Evolutionary conservation across 1,284 basidiomycete species (phyloP).

Genomic region (Malassezia cuniculi): DNA sequence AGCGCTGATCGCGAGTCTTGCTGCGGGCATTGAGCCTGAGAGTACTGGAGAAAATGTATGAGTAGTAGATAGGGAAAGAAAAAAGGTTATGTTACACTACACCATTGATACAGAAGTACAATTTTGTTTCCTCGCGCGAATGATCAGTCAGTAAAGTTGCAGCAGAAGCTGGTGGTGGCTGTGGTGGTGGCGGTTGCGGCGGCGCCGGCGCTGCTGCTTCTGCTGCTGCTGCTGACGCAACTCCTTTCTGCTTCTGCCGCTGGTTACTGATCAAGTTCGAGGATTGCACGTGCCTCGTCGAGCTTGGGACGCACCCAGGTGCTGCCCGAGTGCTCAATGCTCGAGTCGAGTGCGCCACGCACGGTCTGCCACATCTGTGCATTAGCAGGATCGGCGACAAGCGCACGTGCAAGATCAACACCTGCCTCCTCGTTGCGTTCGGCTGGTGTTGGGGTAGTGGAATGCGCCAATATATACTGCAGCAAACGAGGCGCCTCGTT

Average conservation of each 20-base stretch:
- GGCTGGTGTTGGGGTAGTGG: constrained; percentile 18
- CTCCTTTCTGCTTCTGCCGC: too few species aligned
- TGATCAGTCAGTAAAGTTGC: too few species aligned
- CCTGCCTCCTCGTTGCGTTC: constrained; percentile 29
- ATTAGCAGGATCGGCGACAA: constrained; percentile 13
- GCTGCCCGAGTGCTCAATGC: constrained; percentile 32
- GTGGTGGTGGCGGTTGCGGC: too few species aligned
- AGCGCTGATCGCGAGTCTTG: constrained; percentile 26
- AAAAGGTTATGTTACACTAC: too few species aligned
- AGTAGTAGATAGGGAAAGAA: too few species aligned
- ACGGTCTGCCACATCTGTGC: constrained; percentile 11
- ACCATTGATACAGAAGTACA: too few species aligned
- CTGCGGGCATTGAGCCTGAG: constrained; percentile 7
- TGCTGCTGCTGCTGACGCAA: too few species aligned
- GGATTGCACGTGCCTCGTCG: constrained; percentile 27
- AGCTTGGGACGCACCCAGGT: constrained; percentile 37
- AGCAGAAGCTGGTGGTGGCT: too few species aligned
- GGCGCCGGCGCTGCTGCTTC: too few species aligned
- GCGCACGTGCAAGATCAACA: constrained; percentile 20
- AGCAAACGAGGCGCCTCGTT: constrained; percentile 24
- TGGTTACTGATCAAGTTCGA: too few species aligned
- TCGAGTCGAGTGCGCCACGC: constrained; percentile 18
- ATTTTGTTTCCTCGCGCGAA: too few species aligned
- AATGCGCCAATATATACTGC: constrained; percentile 24
- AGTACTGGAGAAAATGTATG: too few species aligned